A percentile compares a stretch with the other conserved stretches of the same genome.
Evolutionary conservation across 345 rosid species (phyloP).

Genomic region (Trapa bicornis): DNA sequence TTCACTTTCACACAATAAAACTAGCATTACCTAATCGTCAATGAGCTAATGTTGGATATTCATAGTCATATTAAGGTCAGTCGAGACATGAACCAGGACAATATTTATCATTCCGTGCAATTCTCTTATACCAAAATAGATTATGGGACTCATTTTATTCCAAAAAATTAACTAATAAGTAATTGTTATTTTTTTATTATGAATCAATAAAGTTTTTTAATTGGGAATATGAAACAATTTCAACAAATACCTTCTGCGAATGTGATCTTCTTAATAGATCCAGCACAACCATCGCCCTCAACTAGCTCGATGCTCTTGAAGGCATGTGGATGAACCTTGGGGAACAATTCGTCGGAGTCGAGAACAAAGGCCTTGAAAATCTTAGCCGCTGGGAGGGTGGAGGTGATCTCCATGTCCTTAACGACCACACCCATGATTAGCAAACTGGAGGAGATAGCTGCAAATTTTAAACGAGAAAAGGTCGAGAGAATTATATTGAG

Average conservation of each 20-base stretch:
- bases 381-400: slow-evolving; percentile 8
- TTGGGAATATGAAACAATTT: no score
- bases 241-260: neutral
- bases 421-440: neutral
- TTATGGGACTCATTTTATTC: no score
- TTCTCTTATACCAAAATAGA: no score
- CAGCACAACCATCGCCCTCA: neutral
- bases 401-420: slow-evolving; percentile 1
- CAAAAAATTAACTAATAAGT: no score
- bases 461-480: neutral
- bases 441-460: neutral
- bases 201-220: no score
- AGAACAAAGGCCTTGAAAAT: slow-evolving; percentile 16
- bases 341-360: slow-evolving; percentile 10
- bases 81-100: no score
- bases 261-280: neutral
- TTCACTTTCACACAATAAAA: no score
- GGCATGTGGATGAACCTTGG: slow-evolving; percentile 11
- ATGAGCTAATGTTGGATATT: no score
- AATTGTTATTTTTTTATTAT: no score
- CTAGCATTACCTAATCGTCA: no score
- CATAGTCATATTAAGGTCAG: no score
- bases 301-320: neutral
- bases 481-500: neutral
- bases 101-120: no score